Conservation (phyloP, 2,329 filamentous ascomycete species). For the Knufia fluminis region DNA sequence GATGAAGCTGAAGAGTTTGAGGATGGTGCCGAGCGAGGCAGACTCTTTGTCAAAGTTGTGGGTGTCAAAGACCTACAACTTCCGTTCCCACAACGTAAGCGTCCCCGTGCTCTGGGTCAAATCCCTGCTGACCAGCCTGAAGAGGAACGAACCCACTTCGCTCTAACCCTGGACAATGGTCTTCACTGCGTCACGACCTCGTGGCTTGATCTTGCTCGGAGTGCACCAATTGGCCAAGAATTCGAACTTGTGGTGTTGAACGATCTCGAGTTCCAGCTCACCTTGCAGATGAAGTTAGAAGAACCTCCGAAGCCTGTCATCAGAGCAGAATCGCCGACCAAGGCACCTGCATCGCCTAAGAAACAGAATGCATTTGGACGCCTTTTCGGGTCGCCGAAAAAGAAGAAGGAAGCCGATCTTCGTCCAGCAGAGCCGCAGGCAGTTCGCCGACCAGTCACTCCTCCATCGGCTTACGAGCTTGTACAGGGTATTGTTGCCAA, state of each 20-base stretch:
- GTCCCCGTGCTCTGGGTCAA: neutral
- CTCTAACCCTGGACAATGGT: slow-evolving; percentile 93
- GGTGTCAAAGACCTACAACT: slow-evolving; percentile 93
- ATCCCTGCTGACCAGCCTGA: slow-evolving; percentile 22
- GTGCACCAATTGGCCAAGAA: slow-evolving; percentile 91
- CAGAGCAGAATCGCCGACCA: slow-evolving; percentile 27
- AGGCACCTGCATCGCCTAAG: slow-evolving; percentile 44
- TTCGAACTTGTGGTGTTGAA: slow-evolving; percentile 96
- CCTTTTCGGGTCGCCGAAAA: slow-evolving; percentile 89
- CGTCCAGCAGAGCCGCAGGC: slow-evolving; percentile 76
- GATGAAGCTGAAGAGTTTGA: slow-evolving; percentile 44
- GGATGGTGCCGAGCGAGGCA: slow-evolving; percentile 76
- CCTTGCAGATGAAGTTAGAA: slow-evolving; percentile 87
- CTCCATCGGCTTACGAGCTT: slow-evolving; percentile 31
- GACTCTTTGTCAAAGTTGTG: slow-evolving; percentile 97
- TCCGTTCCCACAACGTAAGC: slow-evolving; percentile 78
- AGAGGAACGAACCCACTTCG: slow-evolving; percentile 91
- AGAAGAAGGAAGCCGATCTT: slow-evolving; percentile 87
- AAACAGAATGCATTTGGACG: slow-evolving; percentile 87
- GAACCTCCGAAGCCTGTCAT: slow-evolving; percentile 54
- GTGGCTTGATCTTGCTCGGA: slow-evolving; percentile 85
- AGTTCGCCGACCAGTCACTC: slow-evolving; percentile 27
- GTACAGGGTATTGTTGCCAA: slow-evolving; percentile 62
- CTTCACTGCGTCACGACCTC: slow-evolving; percentile 95
- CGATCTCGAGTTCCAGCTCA: slow-evolving; percentile 97